These are phyloP conservation scores for Neurospora sp. DNA, from an alignment of 2,329 filamentous ascomycete genomes.

Conservation along the genomic window DNA sequence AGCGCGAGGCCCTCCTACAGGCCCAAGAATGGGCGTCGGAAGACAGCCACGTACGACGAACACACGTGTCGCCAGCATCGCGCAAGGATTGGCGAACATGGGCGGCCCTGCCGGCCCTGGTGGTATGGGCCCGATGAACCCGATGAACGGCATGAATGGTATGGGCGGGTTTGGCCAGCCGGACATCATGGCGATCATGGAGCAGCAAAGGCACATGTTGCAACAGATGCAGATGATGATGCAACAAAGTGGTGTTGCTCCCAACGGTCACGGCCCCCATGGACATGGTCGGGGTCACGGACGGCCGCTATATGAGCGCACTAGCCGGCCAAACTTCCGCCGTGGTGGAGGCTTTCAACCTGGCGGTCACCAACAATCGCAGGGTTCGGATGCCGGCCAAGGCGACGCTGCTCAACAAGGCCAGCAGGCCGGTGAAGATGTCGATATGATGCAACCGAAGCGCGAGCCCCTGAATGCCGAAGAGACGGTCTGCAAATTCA, in stretches of 20 bases:
- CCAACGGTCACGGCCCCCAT: constrained; percentile 25
- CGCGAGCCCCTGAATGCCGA: constrained; percentile 47
- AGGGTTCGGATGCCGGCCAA: constrained; percentile 23
- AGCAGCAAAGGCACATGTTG: constrained; percentile 84
- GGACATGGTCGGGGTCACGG: constrained; percentile 33
- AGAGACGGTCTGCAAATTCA: constrained; percentile 77
- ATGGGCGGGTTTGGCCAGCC: constrained; percentile 33
- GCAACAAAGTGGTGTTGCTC: constrained; percentile 28
- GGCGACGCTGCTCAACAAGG: constrained; percentile 28
- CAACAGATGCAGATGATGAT: constrained; percentile 56
- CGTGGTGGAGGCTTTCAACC: constrained; percentile 33
- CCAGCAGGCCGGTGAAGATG: constrained; percentile 35
- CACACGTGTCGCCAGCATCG: constrained; percentile 39
- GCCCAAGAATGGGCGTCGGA: constrained; percentile 49
- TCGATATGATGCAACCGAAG: constrained; percentile 48
- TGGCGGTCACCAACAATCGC: constrained; percentile 17
- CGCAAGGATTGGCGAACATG: constrained; percentile 38
- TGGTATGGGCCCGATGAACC: constrained; percentile 30
- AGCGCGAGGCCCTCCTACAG: constrained; percentile 58
- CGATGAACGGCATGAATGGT: constrained; percentile 26
- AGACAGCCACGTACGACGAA: constrained; percentile 40
- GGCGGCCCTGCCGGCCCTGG: constrained; percentile 27
- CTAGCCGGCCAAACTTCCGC: constrained; percentile 46
- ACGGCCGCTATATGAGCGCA: constrained; percentile 65
- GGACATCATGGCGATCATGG: constrained; percentile 64